phyloP scores from a whole-genome alignment of 164 flowering plant genomes.

The Tinospora cordifolia region DNA sequence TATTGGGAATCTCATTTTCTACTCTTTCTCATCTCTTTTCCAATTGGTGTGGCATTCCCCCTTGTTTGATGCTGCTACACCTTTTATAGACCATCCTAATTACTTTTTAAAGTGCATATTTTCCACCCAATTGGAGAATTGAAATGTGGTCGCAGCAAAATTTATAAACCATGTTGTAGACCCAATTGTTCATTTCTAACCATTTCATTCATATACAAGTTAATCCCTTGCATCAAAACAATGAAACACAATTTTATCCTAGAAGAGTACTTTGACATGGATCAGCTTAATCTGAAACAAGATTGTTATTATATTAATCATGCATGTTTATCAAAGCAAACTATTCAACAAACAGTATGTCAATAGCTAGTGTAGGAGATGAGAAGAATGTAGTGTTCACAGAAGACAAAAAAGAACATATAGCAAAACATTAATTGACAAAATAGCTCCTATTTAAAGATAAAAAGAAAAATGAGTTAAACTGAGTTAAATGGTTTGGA shows the following conservation, averaged over 20 bases:
- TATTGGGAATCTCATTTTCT: neutral
- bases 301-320: neutral
- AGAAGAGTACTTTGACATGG: neutral
- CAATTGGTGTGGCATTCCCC: neutral
- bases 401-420: no score
- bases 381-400: no score
- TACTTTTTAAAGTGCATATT: neutral
- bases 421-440: no score
- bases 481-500: no score
- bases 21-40: neutral
- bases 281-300: neutral
- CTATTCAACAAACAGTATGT: neutral
- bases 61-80: neutral
- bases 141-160: neutral
- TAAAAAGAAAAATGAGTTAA: no score
- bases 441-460: no score
- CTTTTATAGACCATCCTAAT: neutral
- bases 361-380: neutral
- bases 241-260: no score
- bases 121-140: neutral
- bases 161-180: no score
- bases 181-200: neutral
- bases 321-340: neutral
- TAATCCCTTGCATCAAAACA: neutral
- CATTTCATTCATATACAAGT: neutral